Conservation (phyloP, 106 monocot genomes). For the Agapanthus africanus region DNA sequence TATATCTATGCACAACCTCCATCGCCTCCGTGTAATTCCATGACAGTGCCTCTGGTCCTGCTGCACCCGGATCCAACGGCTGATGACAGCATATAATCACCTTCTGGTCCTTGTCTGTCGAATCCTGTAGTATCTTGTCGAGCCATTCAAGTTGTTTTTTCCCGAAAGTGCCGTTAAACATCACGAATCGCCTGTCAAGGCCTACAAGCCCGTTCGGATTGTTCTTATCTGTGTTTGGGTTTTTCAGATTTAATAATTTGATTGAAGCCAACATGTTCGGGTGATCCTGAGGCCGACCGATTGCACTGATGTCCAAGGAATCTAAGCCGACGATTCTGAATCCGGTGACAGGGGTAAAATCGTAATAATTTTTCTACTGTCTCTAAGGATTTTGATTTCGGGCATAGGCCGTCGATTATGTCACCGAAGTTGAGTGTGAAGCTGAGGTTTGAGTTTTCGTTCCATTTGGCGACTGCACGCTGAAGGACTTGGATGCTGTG, state of each 20-base stretch:
- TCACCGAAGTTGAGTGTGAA: slow-evolving; percentile 74
- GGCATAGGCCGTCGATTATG: slow-evolving; percentile 23
- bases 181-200: slow-evolving; percentile 41
- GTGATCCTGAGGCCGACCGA: slow-evolving; percentile 73
- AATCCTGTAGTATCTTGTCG: slow-evolving; percentile 43
- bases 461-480: slow-evolving; percentile 53
- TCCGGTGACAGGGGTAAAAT: slow-evolving; percentile 66
- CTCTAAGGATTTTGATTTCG: slow-evolving; percentile 39
- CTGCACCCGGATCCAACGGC: slow-evolving; percentile 51
- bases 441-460: slow-evolving; percentile 26
- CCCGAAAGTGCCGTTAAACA: slow-evolving; percentile 77
- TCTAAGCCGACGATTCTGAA: slow-evolving; percentile 62
- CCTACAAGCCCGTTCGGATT: slow-evolving; percentile 36
- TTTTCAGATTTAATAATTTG: slow-evolving; percentile 46
- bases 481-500: slow-evolving; percentile 59
- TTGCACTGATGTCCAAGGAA: slow-evolving; percentile 62
- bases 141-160: slow-evolving; percentile 70
- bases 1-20: slow-evolving; percentile 44
- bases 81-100: slow-evolving; percentile 71
- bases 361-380: slow-evolving; percentile 57
- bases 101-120: slow-evolving; percentile 32
- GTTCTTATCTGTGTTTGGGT: slow-evolving; percentile 54
- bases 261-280: slow-evolving; percentile 31
- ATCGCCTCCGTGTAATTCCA: slow-evolving; percentile 87
- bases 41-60: slow-evolving; percentile 39